These are phyloP conservation scores for Trichoderma aggressivum DNA, from an alignment of 2,329 filamentous ascomycete species.

Conservation along the genomic window DNA sequence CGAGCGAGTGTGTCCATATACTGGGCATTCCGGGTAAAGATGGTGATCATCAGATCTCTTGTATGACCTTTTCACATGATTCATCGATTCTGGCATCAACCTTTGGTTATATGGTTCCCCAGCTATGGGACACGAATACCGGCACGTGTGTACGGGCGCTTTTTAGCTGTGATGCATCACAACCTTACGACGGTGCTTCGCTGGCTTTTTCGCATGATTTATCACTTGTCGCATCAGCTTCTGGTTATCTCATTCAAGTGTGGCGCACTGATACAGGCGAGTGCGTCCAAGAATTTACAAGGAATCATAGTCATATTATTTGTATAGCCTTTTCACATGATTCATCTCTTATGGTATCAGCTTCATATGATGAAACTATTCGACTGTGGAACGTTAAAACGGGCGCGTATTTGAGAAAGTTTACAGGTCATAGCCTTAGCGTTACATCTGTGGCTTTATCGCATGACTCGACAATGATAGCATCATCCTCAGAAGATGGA, in stretches of 20 bases:
- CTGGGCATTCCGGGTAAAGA: no score
- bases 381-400: neutral
- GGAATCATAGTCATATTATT: accelerated
- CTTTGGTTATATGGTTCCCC: accelerated
- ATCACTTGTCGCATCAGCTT: neutral
- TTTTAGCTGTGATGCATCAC: no score
- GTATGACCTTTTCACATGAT: no score
- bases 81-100: no score
- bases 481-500: accelerated
- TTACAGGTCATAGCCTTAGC: accelerated
- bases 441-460: neutral
- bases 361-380: neutral
- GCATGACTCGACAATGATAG: neutral
- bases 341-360: neutral
- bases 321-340: neutral
- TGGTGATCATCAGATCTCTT: no score
- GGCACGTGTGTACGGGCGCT: neutral
- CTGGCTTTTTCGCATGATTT: neutral
- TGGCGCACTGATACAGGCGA: neutral
- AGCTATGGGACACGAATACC: neutral
- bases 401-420: neutral
- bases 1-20: no score
- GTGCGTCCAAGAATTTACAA: neutral
- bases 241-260: neutral
- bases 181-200: neutral